phyloP scores from a whole-genome alignment of 2,329 filamentous ascomycete genomes.

The Nectriaceae sp. region DNA sequence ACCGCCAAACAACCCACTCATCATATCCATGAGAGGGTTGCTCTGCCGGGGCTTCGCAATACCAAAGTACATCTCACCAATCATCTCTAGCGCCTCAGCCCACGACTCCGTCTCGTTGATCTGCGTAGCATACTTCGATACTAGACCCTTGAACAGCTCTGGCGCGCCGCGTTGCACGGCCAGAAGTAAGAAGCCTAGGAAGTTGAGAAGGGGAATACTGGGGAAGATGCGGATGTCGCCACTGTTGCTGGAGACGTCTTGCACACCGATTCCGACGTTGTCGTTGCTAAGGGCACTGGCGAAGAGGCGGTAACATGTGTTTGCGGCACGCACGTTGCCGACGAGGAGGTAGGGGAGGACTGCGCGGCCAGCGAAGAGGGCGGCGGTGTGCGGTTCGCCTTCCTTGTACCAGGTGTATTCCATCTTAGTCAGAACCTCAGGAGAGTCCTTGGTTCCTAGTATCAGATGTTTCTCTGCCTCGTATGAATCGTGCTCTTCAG shows the following conservation, averaged over 20 bases:
- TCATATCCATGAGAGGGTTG: constrained; percentile 97
- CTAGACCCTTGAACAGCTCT: constrained; percentile 82
- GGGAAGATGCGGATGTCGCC: constrained; percentile 84
- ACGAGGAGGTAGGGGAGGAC: constrained; percentile 89
- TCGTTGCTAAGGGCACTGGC: constrained; percentile 42
- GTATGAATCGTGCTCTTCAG: constrained; percentile 90
- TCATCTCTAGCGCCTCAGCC: constrained; percentile 79
- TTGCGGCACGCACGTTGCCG: constrained; percentile 88
- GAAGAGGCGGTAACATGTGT: constrained; percentile 74
- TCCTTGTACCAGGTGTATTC: constrained; percentile 94
- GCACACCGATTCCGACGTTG: constrained; percentile 62
- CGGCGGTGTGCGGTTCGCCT: constrained; percentile 84
- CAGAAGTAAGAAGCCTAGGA: constrained; percentile 81
- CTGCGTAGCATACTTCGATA: constrained; percentile 76
- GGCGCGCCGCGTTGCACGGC: constrained; percentile 76
- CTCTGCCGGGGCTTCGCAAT: constrained; percentile 86
- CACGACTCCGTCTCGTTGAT: constrained; percentile 77
- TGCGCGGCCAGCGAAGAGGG: constrained; percentile 81
- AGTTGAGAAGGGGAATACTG: constrained; percentile 91
- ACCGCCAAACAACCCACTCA: constrained; percentile 91
- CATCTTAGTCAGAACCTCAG: constrained; percentile 76
- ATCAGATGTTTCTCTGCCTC: constrained; percentile 90
- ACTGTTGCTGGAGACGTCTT: constrained; percentile 75
- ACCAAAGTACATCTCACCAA: constrained; percentile 96
- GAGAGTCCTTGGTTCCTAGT: constrained; percentile 85